These are phyloP conservation scores for Draba incana DNA, from an alignment of 345 rosid genomes.

Conservation along the genomic window DNA sequence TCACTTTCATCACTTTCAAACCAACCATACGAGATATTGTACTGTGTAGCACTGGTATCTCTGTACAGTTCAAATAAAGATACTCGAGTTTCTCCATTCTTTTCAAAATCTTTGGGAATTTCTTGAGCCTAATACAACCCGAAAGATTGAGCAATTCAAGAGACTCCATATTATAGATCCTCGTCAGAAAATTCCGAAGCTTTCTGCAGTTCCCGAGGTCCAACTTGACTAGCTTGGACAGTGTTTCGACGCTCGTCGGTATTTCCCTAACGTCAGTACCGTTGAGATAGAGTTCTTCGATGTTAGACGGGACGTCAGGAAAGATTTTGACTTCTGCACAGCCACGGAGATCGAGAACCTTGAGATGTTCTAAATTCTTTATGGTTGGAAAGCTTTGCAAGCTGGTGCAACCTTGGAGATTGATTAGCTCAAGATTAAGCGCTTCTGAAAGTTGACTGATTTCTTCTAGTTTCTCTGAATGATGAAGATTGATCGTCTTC, in stretches of 20 bases:
- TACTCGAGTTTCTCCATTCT: not conserved
- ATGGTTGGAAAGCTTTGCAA: slow-evolving; percentile 17
- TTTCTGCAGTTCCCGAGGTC: slow-evolving; percentile 22
- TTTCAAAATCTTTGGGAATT: slow-evolving; percentile 21
- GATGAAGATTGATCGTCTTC: slow-evolving; percentile 26
- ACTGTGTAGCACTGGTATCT: slow-evolving; percentile 13
- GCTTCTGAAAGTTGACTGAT: slow-evolving; percentile 4
- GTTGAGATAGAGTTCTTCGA: slow-evolving; percentile 20
- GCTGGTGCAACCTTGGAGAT: slow-evolving; percentile 18
- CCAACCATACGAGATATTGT: slow-evolving; percentile 12
- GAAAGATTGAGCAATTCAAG: slow-evolving; percentile 31
- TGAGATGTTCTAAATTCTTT: not conserved
- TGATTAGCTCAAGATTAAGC: slow-evolving; percentile 5
- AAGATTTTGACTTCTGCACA: slow-evolving; percentile 4
- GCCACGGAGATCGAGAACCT: slow-evolving; percentile 26
- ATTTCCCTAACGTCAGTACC: slow-evolving; percentile 8
- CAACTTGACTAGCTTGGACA: slow-evolving; percentile 24
- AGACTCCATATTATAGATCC: slow-evolving; percentile 25
- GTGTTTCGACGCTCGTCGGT: slow-evolving; percentile 4
- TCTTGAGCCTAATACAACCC: slow-evolving; percentile 19
- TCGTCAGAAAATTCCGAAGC: not conserved
- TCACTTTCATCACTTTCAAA: slow-evolving; percentile 25
- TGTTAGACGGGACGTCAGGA: slow-evolving; percentile 24
- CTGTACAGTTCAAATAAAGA: slow-evolving; percentile 25
- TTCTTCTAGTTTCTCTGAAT: slow-evolving; percentile 15